phyloP scores from a whole-genome alignment of 371 early-diverging fungal species.

The Rhizomucor miehei region DNA sequence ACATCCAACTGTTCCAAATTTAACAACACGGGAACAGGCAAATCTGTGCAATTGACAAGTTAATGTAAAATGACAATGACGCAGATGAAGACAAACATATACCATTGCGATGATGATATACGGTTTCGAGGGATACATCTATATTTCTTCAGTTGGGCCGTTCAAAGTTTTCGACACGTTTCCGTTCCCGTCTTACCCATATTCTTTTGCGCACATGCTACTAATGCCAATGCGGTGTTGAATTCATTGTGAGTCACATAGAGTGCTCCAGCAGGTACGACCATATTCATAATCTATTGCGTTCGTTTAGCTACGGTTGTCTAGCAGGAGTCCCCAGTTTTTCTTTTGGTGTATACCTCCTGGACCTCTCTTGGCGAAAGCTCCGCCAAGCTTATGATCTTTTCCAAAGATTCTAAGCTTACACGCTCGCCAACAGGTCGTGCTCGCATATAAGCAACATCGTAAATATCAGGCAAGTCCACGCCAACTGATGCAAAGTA shows the following conservation, averaged over 20 bases:
- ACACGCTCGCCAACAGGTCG: constrained; percentile 44
- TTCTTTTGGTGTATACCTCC: constrained; percentile 24
- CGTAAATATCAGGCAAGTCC: constrained; percentile 45
- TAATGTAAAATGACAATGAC: too few species aligned
- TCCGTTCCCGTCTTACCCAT: constrained; percentile 47
- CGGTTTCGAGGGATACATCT: constrained; percentile 35
- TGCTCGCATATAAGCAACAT: constrained; percentile 43
- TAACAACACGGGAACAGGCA: constrained; percentile 28
- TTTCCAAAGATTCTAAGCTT: constrained; percentile 36
- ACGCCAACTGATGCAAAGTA: constrained; percentile 31
- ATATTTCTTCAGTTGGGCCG: neutral
- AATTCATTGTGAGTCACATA: constrained; percentile 66
- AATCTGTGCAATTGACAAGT: constrained; percentile 16
- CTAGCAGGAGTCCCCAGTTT: neutral
- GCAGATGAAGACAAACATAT: too few species aligned
- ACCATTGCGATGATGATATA: constrained; percentile 35
- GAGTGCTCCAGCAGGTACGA: constrained; percentile 45
- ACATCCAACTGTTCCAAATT: constrained; percentile 20
- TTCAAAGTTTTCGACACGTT: neutral
- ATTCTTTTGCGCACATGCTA: constrained; percentile 76
- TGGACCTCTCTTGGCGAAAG: constrained; percentile 23
- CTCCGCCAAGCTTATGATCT: constrained; percentile 13
- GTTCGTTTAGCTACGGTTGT: neutral
- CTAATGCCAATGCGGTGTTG: constrained; percentile 65
- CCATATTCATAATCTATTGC: constrained; percentile 34